Evolutionary conservation across 129 eudicot species (phyloP).

Genomic region (Tanacetum coccineum): DNA sequence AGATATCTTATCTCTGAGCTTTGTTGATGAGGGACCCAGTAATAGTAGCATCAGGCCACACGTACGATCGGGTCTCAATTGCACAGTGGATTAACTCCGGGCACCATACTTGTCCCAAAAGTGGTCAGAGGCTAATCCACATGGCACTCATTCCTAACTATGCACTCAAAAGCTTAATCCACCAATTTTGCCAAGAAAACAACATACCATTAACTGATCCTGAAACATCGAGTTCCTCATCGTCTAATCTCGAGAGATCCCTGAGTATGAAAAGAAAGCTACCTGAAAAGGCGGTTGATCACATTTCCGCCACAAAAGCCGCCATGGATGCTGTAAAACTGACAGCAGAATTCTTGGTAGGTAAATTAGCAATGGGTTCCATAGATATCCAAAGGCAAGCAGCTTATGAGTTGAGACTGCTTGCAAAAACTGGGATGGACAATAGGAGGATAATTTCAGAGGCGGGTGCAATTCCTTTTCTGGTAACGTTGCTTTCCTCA

Average conservation of each 20-base stretch:
- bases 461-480: conserved; percentile 88
- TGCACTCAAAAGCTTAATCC: conserved; percentile 61
- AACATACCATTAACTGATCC: conserved; percentile 45
- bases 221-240: conserved; percentile 47
- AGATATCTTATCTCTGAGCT: conserved; percentile 67
- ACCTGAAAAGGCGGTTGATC: conserved; percentile 57
- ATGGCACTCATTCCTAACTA: conserved; percentile 85
- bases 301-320: conserved; percentile 62
- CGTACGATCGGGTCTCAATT: conserved; percentile 74
- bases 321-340: conserved; percentile 65
- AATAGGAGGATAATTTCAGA: conserved; percentile 72
- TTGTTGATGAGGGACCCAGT: conserved; percentile 87
- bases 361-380: conserved; percentile 73
- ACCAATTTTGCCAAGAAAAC: conserved; percentile 74
- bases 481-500: conserved; percentile 58
- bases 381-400: conserved; percentile 66
- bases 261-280: conserved; percentile 49
- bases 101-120: conserved; percentile 83
- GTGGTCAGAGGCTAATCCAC: conserved; percentile 76
- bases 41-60: conserved; percentile 87
- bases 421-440: conserved; percentile 80
- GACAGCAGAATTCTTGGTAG: conserved; percentile 75
- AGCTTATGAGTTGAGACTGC: conserved; percentile 65
- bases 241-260: conserved; percentile 35
- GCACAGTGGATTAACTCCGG: conserved; percentile 91